Percentiles rank a stretch among this genome's conserved stretches.
Conservation (phyloP, 306 rosid species). For the Dryas drummondii region DNA sequence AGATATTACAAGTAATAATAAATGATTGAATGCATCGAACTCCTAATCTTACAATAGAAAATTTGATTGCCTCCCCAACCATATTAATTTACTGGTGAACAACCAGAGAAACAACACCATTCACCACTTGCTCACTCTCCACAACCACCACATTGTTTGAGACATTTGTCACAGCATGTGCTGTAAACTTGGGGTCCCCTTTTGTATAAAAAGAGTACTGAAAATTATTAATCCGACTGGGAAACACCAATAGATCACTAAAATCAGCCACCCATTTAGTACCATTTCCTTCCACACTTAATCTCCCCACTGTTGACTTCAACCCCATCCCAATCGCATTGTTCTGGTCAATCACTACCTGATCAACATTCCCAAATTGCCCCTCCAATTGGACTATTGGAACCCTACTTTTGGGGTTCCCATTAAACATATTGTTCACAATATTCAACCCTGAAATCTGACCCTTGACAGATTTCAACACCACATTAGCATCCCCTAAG, state of each 20-base stretch:
- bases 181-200: constrained; percentile 45
- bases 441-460: constrained; percentile 52
- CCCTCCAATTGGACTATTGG: constrained; percentile 60
- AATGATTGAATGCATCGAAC: no score
- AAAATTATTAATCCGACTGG: constrained; percentile 46
- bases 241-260: constrained; percentile 46
- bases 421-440: constrained; percentile 59
- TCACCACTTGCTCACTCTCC: constrained; percentile 34
- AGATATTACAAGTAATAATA: no score
- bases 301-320: constrained; percentile 61
- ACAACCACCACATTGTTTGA: constrained; percentile 52
- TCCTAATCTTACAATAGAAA: no score
- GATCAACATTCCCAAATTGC: constrained; percentile 46
- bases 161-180: constrained; percentile 53
- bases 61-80: no score
- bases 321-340: constrained; percentile 56
- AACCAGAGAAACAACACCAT: constrained; percentile 28
- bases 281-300: constrained; percentile 42
- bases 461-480: constrained; percentile 53
- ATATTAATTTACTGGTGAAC: constrained; percentile 7
- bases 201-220: constrained; percentile 48
- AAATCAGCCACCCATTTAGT: constrained; percentile 65
- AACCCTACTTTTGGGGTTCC: constrained; percentile 38
- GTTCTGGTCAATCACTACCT: constrained; percentile 62
- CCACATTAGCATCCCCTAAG: constrained; percentile 60